These are phyloP conservation scores for Artemisia tridentata DNA, from an alignment of 129 eudicot genomes.

Conservation along the genomic window DNA sequence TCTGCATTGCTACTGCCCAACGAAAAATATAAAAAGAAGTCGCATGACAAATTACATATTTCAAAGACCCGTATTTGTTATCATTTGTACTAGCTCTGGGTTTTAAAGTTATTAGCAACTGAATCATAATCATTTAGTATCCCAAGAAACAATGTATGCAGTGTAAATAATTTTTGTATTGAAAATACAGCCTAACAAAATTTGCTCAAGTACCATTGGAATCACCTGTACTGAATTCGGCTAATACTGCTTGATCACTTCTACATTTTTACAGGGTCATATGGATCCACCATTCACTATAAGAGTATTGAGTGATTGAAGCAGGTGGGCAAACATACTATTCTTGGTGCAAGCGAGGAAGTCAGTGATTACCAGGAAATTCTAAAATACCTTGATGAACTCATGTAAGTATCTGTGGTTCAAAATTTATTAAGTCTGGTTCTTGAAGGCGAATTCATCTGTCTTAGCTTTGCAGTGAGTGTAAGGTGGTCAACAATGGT, in stretches of 20 bases:
- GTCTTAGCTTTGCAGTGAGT: too few species aligned
- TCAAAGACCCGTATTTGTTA: neutral
- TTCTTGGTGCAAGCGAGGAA: slow-evolving; percentile 88
- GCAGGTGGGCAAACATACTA: slow-evolving; percentile 79
- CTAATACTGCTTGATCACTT: slow-evolving; percentile 4
- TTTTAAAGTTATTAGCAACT: too few species aligned
- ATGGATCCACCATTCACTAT: slow-evolving; percentile 81
- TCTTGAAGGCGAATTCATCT: neutral
- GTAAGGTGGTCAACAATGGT: too few species aligned
- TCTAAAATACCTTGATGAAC: slow-evolving; percentile 63
- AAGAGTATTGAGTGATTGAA: slow-evolving; percentile 76
- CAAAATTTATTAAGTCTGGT: neutral
- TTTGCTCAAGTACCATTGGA: neutral
- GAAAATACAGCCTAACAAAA: neutral
- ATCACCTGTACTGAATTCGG: neutral
- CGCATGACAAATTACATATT: neutral
- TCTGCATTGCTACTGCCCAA: too few species aligned
- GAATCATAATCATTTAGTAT: neutral
- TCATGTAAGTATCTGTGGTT: slow-evolving; percentile 45
- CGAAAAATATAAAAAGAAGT: too few species aligned
- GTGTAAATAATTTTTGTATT: neutral
- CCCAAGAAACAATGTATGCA: neutral
- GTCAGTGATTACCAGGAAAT: slow-evolving; percentile 93
- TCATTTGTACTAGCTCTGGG: too few species aligned
- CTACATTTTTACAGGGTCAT: slow-evolving; percentile 52